A percentile compares a stretch with the other conserved stretches of the same genome.
Conservation (phyloP, 176 grass and related monocot genomes). For the Otatea glauca region DNA sequence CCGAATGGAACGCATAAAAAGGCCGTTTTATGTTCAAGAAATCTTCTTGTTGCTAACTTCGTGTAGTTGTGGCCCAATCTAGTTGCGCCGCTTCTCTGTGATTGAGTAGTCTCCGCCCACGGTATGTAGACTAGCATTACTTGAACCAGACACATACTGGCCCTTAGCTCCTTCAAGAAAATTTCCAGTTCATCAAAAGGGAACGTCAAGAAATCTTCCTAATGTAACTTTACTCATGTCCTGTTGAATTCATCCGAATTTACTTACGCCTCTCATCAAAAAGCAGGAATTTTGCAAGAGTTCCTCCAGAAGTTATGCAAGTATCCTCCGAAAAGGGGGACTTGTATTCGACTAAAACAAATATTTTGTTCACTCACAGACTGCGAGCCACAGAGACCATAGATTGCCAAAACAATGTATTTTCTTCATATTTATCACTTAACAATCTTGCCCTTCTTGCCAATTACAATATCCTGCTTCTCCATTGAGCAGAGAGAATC, state of each 20-base stretch:
- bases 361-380: neutral
- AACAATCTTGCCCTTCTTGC: neutral
- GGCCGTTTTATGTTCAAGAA: neutral
- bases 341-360: neutral
- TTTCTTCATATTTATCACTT: neutral
- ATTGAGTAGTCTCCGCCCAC: neutral
- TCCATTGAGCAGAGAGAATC: neutral
- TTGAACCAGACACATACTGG: neutral
- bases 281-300: neutral
- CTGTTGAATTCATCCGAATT: neutral
- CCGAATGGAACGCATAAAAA: neutral
- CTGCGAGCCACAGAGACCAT: neutral
- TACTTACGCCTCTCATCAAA: neutral
- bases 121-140: neutral
- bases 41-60: neutral
- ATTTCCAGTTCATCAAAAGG: neutral
- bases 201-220: neutral
- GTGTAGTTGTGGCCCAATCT: neutral
- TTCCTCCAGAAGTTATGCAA: neutral
- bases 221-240: neutral
- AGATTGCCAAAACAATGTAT: slow-evolving; percentile 5
- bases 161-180: neutral
- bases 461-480: neutral
- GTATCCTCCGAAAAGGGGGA: neutral
- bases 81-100: neutral